Evolutionary conservation across 768 basidiomycete species (phyloP), one percentile per base, ranked within the genome.

Genomic region (Lenzites betulinus): DNA sequence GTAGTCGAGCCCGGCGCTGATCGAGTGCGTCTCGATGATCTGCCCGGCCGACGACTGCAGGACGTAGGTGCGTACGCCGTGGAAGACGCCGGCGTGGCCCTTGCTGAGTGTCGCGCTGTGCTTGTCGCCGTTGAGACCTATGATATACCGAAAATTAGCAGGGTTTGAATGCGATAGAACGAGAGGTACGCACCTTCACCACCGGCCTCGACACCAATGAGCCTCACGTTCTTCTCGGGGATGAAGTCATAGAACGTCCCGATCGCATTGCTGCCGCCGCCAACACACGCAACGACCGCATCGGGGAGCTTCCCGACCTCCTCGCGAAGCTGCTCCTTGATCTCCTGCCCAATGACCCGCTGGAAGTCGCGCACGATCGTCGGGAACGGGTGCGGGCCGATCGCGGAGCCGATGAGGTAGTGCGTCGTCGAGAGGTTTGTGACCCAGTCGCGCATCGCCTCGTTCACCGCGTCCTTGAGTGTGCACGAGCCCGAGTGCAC

Each of bases 351-450:
- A 66, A 99, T 99, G 38, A 98, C 84, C 65, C 88, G 87, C 72
- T 99, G 97, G 84, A 95, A 98, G 75, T 99, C 97, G 48, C 97
- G 89, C 43, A 99, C 97, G 59, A 99, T 93, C 22, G 97, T 98
- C 1, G 97, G 97, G 86, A 99, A 98, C 2, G 97, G 97, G 74
- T 98, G 95, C 3, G 97, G 97, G 16, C 97, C 97, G 65, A 99
- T 98, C 43, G 87, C 93, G 16, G 95, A 98, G 30, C 97, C 97
- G 63, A 99, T 93, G 65, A 98, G 86, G 76, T 98, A 99, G 76
- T 98, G 95, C 1, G 96, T 98, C 6, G 80, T 93, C 13, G 93
- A 79, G 33, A 99, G 83, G 73, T 98, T 95, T 30, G 95, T 95
- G 12, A 98, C 97, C 97, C 97, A 98, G 75, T 98, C 95, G 43